A percentile compares a stretch with the other conserved stretches of the same genome.
phyloP scores from a whole-genome alignment of 2,329 filamentous ascomycete species.

The Colletotrichum karsti region DNA sequence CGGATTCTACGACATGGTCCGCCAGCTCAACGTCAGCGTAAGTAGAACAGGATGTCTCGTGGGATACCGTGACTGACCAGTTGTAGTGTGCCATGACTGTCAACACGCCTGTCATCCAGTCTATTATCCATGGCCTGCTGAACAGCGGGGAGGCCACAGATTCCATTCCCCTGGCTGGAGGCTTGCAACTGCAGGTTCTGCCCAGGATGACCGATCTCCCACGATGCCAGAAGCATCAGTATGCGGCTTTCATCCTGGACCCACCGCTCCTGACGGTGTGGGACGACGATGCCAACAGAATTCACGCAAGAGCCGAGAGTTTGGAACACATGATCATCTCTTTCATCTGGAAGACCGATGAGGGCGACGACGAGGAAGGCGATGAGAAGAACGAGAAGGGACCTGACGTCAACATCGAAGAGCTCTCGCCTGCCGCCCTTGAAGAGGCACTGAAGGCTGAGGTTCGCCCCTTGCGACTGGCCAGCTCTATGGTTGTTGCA shows the following conservation, averaged over 20 bases:
- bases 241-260: conserved; percentile 70
- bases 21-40: conserved; percentile 61
- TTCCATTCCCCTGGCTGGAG: conserved; percentile 66
- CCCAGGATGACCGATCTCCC: conserved; percentile 65
- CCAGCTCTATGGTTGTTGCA: conserved; percentile 62
- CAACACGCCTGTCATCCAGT: conserved; percentile 70
- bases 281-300: conserved; percentile 67
- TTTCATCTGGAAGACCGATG: conserved; percentile 60
- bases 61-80: background rate
- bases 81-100: conserved; percentile 72
- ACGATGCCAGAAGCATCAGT: conserved; percentile 70
- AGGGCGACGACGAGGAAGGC: conserved; percentile 46
- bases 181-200: conserved; percentile 69
- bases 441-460: conserved; percentile 48
- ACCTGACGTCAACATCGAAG: conserved; percentile 44
- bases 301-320: conserved; percentile 59
- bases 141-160: conserved; percentile 46
- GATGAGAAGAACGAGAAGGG: conserved; percentile 51
- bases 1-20: conserved; percentile 53
- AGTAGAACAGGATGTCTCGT: conserved; percentile 30
- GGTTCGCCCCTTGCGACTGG: conserved; percentile 59
- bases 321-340: conserved; percentile 63
- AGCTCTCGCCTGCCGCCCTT: conserved; percentile 51
- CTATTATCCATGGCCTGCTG: conserved; percentile 59
- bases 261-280: conserved; percentile 67